These are phyloP conservation scores for Rhodomyrtus psidioides DNA, from an alignment of 441 rosid genomes.

Conservation along the genomic window DNA sequence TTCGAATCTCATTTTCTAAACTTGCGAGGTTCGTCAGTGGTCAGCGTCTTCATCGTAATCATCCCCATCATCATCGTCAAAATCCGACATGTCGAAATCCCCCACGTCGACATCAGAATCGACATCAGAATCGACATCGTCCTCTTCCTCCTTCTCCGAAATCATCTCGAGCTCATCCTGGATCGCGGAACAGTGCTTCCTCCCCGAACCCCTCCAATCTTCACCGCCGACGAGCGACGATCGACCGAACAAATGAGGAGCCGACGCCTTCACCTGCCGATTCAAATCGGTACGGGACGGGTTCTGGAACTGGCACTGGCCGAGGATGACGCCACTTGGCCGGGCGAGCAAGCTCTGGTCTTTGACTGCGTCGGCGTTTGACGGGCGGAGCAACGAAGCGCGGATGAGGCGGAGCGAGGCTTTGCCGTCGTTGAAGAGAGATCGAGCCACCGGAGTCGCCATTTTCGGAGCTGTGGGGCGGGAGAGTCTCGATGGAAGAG, in stretches of 20 bases:
- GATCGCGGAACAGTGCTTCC: rapidly evolving
- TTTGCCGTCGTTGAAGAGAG: not conserved
- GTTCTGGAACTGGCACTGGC: not conserved
- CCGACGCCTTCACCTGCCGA: not conserved
- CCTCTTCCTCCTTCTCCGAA: not conserved
- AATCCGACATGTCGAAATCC: not conserved
- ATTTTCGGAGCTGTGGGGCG: not conserved
- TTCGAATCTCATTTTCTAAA: not conserved
- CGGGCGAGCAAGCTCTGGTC: not conserved
- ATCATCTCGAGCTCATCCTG: not conserved
- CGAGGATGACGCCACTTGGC: not conserved
- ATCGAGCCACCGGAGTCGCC: not conserved
- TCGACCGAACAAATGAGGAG: not conserved
- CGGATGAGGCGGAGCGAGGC: not conserved
- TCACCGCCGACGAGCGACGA: not conserved
- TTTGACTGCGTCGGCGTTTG: not conserved
- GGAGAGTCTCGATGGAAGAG: not conserved
- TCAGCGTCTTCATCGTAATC: not conserved
- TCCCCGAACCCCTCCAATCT: not conserved
- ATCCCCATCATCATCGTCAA: not conserved
- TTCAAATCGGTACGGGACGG: not conserved
- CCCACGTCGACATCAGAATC: not conserved
- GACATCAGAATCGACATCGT: not conserved
- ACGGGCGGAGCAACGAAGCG: not conserved
- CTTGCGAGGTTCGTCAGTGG: not conserved